Evolutionary conservation across 176 grass and related monocot species (phyloP).

Genomic region (Triticum aestivum): IWGSC_CS_RefSeq_v2.1 NC_057797.1:78258130-78258629

Average conservation of each 20-base stretch:
- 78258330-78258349: constrained; percentile 9
- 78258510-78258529: not conserved
- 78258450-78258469: constrained; percentile 82
- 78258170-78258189: constrained; percentile 87
- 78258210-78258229: not conserved
- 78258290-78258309: not conserved
- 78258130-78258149: constrained; percentile 65
- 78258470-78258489: constrained; percentile 98
- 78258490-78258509: not conserved
- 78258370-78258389: not conserved
- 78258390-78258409: constrained; percentile 29
- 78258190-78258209: not conserved
- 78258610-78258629: not conserved
- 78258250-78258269: constrained; percentile 7
- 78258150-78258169: constrained; percentile 65
- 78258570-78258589: not conserved
- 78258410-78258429: constrained; percentile 84
- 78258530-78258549: not conserved
- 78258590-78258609: not conserved
- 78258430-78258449: constrained; percentile 85
- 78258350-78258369: not conserved
- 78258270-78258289: not conserved
- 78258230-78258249: not conserved
- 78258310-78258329: not conserved
- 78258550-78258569: not conserved